phyloP scores from a whole-genome alignment of 129 eudicot genomes.

The Flaveria sonorensis region DNA sequence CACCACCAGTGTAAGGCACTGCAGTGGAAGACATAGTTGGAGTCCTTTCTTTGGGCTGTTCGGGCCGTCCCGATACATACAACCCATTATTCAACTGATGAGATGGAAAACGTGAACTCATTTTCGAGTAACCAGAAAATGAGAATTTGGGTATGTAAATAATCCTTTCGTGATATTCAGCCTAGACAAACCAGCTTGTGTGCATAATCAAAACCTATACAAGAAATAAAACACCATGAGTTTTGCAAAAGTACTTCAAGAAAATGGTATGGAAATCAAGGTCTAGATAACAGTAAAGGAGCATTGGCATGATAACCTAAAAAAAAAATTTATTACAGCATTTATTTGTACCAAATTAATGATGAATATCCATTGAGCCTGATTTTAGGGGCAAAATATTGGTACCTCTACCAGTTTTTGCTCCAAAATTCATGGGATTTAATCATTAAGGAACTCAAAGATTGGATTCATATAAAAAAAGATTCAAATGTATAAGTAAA shows the following conservation, averaged over 20 bases:
- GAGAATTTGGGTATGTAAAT: constrained; percentile 5
- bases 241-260: not conserved
- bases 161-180: constrained; percentile 22
- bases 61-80: constrained; percentile 86
- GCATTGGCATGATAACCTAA: constrained; percentile 3
- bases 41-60: constrained; percentile 79
- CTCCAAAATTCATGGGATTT: not conserved
- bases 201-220: constrained; percentile 38
- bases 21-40: constrained; percentile 90
- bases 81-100: constrained; percentile 82
- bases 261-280: not conserved
- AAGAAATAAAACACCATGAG: not conserved
- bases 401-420: not conserved
- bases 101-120: constrained; percentile 91
- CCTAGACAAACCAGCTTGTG: constrained; percentile 19
- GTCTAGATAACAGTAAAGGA: not conserved
- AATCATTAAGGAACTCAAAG: constrained; percentile 11
- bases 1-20: constrained; percentile 84
- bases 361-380: not conserved
- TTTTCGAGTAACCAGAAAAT: constrained; percentile 24
- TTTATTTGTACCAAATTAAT: constrained; percentile 17
- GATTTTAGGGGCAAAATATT: constrained; percentile 10
- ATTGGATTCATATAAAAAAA: constrained; percentile 6
- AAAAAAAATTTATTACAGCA: constrained; percentile 9
- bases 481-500: not conserved